These are phyloP conservation scores for Corinectria fuckeliana DNA, from an alignment of 2,329 filamentous ascomycete genomes.

Conservation along the genomic window DNA sequence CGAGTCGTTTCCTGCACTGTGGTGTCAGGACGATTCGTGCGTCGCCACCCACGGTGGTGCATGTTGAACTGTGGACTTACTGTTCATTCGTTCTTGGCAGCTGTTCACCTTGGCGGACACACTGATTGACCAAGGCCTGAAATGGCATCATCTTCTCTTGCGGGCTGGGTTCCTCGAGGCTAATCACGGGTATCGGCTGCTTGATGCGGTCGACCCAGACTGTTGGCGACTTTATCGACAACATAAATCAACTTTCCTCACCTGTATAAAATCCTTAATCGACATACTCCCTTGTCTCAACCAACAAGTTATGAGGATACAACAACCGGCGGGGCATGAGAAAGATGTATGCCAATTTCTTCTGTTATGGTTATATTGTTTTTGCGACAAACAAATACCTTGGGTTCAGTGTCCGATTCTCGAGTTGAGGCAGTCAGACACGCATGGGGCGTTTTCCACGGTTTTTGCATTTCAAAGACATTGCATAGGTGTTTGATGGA, in stretches of 20 bases:
- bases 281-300: constrained; percentile 48
- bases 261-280: constrained; percentile 58
- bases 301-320: constrained; percentile 44
- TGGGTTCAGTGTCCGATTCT: constrained; percentile 41
- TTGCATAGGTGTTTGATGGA: constrained; percentile 55
- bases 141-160: constrained; percentile 51
- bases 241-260: constrained; percentile 35
- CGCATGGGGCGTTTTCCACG: constrained; percentile 47
- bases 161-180: constrained; percentile 49
- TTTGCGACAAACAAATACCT: constrained; percentile 40
- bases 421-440: constrained; percentile 49
- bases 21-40: constrained; percentile 42
- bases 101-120: constrained; percentile 60
- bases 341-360: constrained; percentile 56
- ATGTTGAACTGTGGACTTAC: constrained; percentile 44
- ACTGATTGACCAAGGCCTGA: constrained; percentile 43
- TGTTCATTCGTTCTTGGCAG: constrained; percentile 50
- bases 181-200: constrained; percentile 30
- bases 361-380: constrained; percentile 43
- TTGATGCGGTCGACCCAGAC: constrained; percentile 35
- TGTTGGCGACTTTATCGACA: constrained; percentile 41
- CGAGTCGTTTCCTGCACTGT: constrained; percentile 40
- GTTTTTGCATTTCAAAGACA: constrained; percentile 55
- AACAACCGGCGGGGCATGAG: constrained; percentile 47
- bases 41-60: constrained; percentile 46